Evolutionary conservation across 208 protist species (phyloP).

Genomic region (Trypanosoma vivax): DNA sequence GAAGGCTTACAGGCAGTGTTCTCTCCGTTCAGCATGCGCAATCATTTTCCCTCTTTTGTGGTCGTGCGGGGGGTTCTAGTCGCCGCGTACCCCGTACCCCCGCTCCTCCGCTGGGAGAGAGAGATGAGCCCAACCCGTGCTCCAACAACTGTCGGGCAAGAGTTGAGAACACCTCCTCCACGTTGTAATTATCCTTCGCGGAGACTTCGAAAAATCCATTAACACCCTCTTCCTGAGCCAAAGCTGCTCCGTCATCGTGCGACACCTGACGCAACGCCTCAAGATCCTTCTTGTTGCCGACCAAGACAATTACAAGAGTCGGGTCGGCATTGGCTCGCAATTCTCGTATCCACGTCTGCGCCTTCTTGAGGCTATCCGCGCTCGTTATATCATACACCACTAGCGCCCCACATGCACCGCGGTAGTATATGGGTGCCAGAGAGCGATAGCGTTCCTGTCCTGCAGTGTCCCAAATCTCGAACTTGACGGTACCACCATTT

Average conservation of each 20-base stretch:
- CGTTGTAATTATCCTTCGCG: slow-evolving; percentile 81
- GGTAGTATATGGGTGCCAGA: slow-evolving; percentile 91
- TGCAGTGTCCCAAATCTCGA: slow-evolving; percentile 91
- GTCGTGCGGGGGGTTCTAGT: slow-evolving; percentile 24
- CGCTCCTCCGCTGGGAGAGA: not conserved
- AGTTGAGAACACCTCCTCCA: slow-evolving; percentile 80
- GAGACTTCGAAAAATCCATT: slow-evolving; percentile 81
- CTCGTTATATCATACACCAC: slow-evolving; percentile 98
- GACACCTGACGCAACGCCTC: slow-evolving; percentile 79
- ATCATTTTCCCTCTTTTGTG: slow-evolving; percentile 17
- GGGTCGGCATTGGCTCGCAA: slow-evolving; percentile 85
- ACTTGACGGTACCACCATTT: slow-evolving; percentile 31
- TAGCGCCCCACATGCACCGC: slow-evolving; percentile 86
- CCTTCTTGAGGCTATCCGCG: slow-evolving; percentile 89
- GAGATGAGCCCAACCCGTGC: slow-evolving; percentile 50
- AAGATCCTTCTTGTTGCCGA: slow-evolving; percentile 96
- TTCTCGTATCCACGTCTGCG: slow-evolving; percentile 96
- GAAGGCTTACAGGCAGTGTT: not conserved
- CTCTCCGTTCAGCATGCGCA: slow-evolving; percentile 29
- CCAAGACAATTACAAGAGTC: slow-evolving; percentile 89
- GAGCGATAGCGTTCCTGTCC: slow-evolving; percentile 90
- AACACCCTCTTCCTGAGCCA: slow-evolving; percentile 68
- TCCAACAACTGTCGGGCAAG: slow-evolving; percentile 92
- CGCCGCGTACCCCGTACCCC: slow-evolving; percentile 13
- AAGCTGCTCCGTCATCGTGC: slow-evolving; percentile 54